Conservation (phyloP, 2,329 filamentous ascomycete genomes). For the Emergomyces pasteurianus region DNA sequence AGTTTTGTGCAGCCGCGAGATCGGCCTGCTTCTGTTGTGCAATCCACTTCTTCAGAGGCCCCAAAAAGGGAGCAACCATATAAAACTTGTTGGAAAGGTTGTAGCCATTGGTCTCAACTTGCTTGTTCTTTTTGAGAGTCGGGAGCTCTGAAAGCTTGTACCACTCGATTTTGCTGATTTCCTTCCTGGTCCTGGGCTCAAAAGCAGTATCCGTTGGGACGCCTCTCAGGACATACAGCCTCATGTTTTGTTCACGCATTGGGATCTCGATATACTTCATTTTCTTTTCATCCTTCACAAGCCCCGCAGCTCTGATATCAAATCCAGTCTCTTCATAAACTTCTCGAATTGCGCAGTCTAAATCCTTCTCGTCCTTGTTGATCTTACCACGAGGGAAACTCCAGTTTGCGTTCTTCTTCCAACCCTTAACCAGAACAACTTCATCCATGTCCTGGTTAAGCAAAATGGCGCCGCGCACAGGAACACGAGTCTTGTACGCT, state of each 20-base stretch:
- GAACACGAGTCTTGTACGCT: conserved; percentile 86
- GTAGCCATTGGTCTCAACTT: neutral
- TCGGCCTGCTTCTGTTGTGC: conserved; percentile 69
- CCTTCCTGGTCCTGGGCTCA: conserved; percentile 82
- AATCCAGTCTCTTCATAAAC: conserved; percentile 95
- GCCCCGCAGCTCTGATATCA: conserved; percentile 61
- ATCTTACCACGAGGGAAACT: conserved; percentile 96
- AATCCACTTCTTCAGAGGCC: conserved; percentile 80
- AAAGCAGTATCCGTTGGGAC: conserved; percentile 81
- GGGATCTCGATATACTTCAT: conserved; percentile 78
- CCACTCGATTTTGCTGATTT: conserved; percentile 96
- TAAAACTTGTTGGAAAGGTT: conserved; percentile 69
- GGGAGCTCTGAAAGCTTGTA: conserved; percentile 83
- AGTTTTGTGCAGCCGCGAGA: conserved; percentile 27
- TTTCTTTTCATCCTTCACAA: conserved; percentile 59
- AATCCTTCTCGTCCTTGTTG: conserved; percentile 88
- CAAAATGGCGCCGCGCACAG: conserved; percentile 86
- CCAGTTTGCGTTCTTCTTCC: conserved; percentile 95
- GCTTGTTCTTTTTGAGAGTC: conserved; percentile 60
- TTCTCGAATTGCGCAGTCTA: conserved; percentile 87
- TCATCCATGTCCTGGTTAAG: conserved; percentile 91
- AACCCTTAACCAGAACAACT: conserved; percentile 86
- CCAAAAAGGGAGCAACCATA: conserved; percentile 91
- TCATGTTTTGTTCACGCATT: conserved; percentile 86
- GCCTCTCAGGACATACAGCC: conserved; percentile 81